Base-by-base conservation (phyloP, 371 early-diverging fungal genomes). In the Actinomortierella wolfii region DNA sequence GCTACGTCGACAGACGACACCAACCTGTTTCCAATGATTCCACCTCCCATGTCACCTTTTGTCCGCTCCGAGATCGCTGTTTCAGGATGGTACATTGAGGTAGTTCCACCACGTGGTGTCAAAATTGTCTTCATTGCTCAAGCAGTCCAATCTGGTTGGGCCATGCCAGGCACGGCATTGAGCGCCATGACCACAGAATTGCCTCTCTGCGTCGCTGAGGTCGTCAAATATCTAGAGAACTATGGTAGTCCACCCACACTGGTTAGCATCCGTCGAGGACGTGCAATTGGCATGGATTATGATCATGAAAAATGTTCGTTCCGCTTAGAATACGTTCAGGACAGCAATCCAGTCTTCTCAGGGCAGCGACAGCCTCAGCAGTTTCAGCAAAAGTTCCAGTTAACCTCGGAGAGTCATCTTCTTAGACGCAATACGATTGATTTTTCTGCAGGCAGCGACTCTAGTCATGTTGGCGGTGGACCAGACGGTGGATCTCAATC, bases 241-340 rank as follows among this genome's bases (percentile, higher is more conserved):
- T 61, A 76, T 56, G 86, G 83, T 9, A 81, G 82, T 5, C 86
- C 86, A 4, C 86, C 86, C 0, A 79, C 78, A 14, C 49, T 86
- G 39, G 79, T 78, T 18, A 61, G 64, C 6, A 59, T 86, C n/a
- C 66, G 73, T 2, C 65, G 76, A 15, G 86, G 80, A 14, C 67
- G 67, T 2, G 53, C 83, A 1, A 50, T 77, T n/a, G 73, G 76
- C 14, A 43, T 78, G 7, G 76, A 78, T 0, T 81, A 81, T 44
- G 82, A 82, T 17, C 80, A 82, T 53, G 61, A 77, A 24, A 76
- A 79, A 18, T 67, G 76, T 13, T 78, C 77, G 3, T 86, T 81
- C 81, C 75, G 86, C 6, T 76, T 81, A 21, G 84, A 86, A 55
- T 86, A 86, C 45, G 75, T 68, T n/a, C 69, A 61, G 29, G 64